These are phyloP conservation scores for Clitopilus hobsonii DNA, from an alignment of 768 basidiomycete species.

Conservation along the genomic window DNA sequence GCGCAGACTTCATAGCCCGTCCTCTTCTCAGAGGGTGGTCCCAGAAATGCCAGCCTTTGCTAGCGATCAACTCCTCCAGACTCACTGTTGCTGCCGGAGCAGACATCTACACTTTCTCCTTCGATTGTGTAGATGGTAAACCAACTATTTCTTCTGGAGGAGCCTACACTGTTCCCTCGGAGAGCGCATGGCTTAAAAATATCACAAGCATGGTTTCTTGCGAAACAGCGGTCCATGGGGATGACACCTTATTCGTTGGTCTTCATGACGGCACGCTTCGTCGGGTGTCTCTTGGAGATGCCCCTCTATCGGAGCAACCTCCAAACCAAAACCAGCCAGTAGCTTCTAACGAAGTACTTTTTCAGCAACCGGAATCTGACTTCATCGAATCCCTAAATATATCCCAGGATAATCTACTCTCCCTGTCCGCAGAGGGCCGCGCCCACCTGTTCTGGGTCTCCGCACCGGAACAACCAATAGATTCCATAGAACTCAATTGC, in stretches of 20 bases:
- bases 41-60: slow-evolving; percentile 47
- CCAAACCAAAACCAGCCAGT: slow-evolving; percentile 10
- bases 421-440: slow-evolving; percentile 53
- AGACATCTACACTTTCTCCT: slow-evolving; percentile 51
- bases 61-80: slow-evolving; percentile 51
- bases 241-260: slow-evolving; percentile 47
- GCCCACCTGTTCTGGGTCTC: slow-evolving; percentile 28
- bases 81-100: slow-evolving; percentile 60
- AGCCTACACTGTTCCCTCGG: slow-evolving; percentile 30
- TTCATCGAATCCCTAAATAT: slow-evolving; percentile 54
- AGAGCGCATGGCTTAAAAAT: slow-evolving; percentile 31
- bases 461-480: slow-evolving; percentile 14
- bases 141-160: slow-evolving; percentile 48
- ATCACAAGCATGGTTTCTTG: slow-evolving; percentile 51
- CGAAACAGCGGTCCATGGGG: slow-evolving; percentile 40
- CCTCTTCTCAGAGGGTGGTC: slow-evolving; percentile 60
- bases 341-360: slow-evolving; percentile 6
- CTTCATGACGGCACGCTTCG: slow-evolving; percentile 59
- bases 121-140: slow-evolving; percentile 26
- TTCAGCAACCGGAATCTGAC: slow-evolving; percentile 33
- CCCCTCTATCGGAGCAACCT: neutral
- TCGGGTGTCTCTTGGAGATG: slow-evolving; percentile 26
- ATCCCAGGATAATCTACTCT: slow-evolving; percentile 40
- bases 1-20: slow-evolving; percentile 50
- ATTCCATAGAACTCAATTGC: slow-evolving; percentile 37